Evolutionary conservation across 805 yeast genomes (phyloP).

Genomic region (Sugiyamaella smithiae): DNA sequence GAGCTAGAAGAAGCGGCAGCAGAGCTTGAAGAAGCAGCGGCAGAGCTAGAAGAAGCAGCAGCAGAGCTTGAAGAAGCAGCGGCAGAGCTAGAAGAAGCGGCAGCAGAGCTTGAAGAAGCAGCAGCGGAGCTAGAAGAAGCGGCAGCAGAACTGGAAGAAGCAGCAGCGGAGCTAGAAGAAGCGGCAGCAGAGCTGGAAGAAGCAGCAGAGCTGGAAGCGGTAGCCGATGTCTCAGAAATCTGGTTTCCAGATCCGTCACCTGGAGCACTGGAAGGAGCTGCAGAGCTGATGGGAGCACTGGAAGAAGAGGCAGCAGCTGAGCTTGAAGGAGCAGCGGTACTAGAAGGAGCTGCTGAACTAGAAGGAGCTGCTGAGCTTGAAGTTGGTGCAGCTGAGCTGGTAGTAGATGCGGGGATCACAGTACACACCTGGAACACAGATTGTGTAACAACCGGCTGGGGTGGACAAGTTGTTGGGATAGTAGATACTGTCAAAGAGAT

Average conservation of each 20-base stretch:
- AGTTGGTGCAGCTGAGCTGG: slow-evolving; percentile 1
- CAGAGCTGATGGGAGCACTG: neutral
- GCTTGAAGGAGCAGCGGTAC: neutral
- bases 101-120: slow-evolving; percentile 1
- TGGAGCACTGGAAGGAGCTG: neutral
- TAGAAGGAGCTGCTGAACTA: neutral
- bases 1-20: neutral
- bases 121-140: neutral
- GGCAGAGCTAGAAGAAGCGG: slow-evolving; percentile 1
- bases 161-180: slow-evolving; percentile 1
- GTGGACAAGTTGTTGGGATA: slow-evolving; percentile 4
- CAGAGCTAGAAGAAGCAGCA: neutral
- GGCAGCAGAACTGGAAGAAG: slow-evolving; percentile 1
- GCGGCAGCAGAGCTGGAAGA: neutral
- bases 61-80: neutral
- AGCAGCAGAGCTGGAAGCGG: slow-evolving; percentile 1
- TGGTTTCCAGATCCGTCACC: neutral
- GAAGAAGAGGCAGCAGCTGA: neutral
- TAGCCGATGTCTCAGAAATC: slow-evolving; percentile 17
- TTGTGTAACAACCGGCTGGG: neutral
- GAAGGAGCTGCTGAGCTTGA: neutral
- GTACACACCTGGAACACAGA: slow-evolving; percentile 3
- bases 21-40: neutral
- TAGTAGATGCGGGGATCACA: slow-evolving; percentile 1
- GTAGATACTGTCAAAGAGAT: slow-evolving; percentile 1